A percentile compares a stretch with the other conserved stretches of the same genome.
phyloP scores from a whole-genome alignment of 305 asterid species.

The Salvia sclarea region DNA sequence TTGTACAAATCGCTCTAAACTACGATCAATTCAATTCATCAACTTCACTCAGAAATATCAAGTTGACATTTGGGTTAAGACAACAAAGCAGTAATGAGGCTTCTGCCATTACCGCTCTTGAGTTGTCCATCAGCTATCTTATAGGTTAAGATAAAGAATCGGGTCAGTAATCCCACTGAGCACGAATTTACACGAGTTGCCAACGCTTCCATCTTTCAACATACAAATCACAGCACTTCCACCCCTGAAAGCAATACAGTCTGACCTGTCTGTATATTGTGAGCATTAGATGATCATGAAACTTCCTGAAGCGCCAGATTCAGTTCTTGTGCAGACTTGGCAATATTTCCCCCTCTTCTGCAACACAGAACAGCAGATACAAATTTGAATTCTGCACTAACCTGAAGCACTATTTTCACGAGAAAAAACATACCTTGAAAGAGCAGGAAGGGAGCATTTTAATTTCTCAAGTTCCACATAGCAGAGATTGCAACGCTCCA shows the following conservation, averaged over 20 bases:
- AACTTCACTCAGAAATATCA: conserved; percentile 43
- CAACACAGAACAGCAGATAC: conserved; percentile 28
- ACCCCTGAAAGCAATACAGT: conserved; percentile 32
- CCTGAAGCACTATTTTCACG: conserved; percentile 19
- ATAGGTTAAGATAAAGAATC: conserved; percentile 47
- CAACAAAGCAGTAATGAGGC: conserved; percentile 28
- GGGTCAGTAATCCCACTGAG: conserved; percentile 45
- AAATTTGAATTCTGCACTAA: conserved; percentile 21
- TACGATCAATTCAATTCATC: conserved; percentile 31
- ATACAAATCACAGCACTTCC: conserved; percentile 27
- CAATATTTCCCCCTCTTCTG: conserved; percentile 92
- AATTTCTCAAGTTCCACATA: conserved; percentile 92
- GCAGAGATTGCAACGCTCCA: conserved; percentile 92
- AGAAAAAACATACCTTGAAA: conserved; percentile 58
- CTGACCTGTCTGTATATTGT: conserved; percentile 28
- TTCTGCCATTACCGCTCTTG: conserved; percentile 29
- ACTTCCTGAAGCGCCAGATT: conserved; percentile 84
- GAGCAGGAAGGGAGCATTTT: conserved; percentile 62
- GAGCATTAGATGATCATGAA: conserved; percentile 52
- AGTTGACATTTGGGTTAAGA: conserved; percentile 38
- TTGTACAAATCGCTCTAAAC: conserved; percentile 46
- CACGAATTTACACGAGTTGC: conserved; percentile 42
- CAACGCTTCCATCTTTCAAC: conserved; percentile 31
- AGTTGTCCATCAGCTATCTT: conserved; percentile 37
- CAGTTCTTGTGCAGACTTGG: conserved; percentile 90